phyloP scores from a whole-genome alignment of 2,329 filamentous ascomycete genomes.

The Aspergillus clavatus region DNA sequence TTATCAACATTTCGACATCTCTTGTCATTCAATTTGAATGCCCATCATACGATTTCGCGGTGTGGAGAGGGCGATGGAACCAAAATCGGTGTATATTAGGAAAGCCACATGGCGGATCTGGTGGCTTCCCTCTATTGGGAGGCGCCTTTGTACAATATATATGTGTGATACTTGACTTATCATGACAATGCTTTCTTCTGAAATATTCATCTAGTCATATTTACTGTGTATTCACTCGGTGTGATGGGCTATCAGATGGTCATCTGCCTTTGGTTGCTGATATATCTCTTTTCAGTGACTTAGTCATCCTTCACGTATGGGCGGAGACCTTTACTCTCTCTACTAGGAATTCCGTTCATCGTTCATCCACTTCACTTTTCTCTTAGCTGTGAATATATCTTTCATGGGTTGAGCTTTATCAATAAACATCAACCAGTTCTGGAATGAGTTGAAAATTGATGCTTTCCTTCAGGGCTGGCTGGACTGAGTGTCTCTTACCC shows the following conservation, averaged over 20 bases:
- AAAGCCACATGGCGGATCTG: constrained; percentile 1
- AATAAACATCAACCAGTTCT: too few species aligned
- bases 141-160: constrained; percentile 17
- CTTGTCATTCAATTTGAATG: constrained; percentile 15
- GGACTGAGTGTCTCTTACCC: too few species aligned
- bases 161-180: constrained; percentile 1
- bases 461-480: too few species aligned
- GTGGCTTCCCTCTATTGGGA: constrained; percentile 3
- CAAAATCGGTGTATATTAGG: constrained; percentile 18
- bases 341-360: too few species aligned
- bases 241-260: too few species aligned
- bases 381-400: too few species aligned
- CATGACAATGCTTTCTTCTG: not conserved
- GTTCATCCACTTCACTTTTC: not conserved
- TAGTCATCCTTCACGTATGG: not conserved
- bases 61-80: constrained; percentile 10
- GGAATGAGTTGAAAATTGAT: too few species aligned
- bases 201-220: not conserved
- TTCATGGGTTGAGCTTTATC: too few species aligned
- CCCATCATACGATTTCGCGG: constrained; percentile 9
- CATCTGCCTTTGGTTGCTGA: too few species aligned
- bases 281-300: too few species aligned
- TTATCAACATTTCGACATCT: constrained; percentile 8
- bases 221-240: too few species aligned
- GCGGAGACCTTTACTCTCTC: too few species aligned